A percentile compares a stretch with the other conserved stretches of the same genome.
Conservation (phyloP, 495 filamentous ascomycete species). For the Xylaria grammica region DNA sequence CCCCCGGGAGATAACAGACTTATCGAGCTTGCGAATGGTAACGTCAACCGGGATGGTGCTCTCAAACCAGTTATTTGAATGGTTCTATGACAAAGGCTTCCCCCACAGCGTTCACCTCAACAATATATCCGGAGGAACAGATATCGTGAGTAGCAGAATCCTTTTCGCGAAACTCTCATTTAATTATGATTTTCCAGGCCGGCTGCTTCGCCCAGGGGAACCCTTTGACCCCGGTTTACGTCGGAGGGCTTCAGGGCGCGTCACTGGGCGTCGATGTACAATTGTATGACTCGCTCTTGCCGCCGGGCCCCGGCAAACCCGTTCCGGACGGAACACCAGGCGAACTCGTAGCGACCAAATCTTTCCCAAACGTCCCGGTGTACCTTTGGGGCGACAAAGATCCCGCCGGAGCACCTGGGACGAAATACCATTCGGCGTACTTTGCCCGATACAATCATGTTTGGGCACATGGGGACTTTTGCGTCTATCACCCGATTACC, state of each 20-base stretch:
- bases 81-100: slow-evolving; percentile 84
- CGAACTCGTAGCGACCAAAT: slow-evolving; percentile 69
- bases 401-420: slow-evolving; percentile 48
- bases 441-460: slow-evolving; percentile 74
- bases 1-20: slow-evolving; percentile 65
- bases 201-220: slow-evolving; percentile 73
- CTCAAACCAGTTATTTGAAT: slow-evolving; percentile 72
- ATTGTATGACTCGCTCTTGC: slow-evolving; percentile 68
- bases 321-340: slow-evolving; percentile 68
- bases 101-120: slow-evolving; percentile 64
- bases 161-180: background rate
- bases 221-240: slow-evolving; percentile 71
- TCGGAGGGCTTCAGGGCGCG: slow-evolving; percentile 70
- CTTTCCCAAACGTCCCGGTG: slow-evolving; percentile 77
- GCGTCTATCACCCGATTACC: slow-evolving; percentile 70
- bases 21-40: slow-evolving; percentile 63
- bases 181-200: slow-evolving; percentile 42
- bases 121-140: slow-evolving; percentile 81
- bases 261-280: slow-evolving; percentile 68
- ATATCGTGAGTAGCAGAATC: slow-evolving; percentile 56
- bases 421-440: slow-evolving; percentile 71
- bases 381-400: slow-evolving; percentile 69
- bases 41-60: slow-evolving; percentile 81
- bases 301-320: slow-evolving; percentile 55
- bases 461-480: slow-evolving; percentile 84